Evolutionary conservation across 805 yeast species (phyloP), one percentile per base, ranked within the genome.

Genomic region (Sugiyamaella chiloensis): DNA sequence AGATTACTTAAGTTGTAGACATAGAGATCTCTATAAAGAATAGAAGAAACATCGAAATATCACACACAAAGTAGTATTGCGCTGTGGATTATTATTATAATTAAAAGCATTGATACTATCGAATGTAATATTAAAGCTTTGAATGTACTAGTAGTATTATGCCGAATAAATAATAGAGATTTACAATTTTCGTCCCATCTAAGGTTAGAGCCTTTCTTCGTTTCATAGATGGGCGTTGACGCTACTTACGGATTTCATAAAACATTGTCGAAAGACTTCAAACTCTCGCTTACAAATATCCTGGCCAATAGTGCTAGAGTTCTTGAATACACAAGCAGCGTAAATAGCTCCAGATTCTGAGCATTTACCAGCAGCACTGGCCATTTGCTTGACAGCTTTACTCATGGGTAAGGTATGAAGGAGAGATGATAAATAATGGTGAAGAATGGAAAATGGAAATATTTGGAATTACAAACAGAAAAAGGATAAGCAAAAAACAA

Each of bases 1-100:
- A 82, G 95, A 68, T 77, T 90, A 64, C 76, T 89, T 68, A 81
- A 74, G 66, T 66, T 89, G 20, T 53, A 57, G n/a, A n/a, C n/a
- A 42, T 24, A 40, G 42, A 16, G 6, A 34, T 16, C 37, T 12
- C 5, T 34, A 14, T 21, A 34, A 16, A 34, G 16, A 34, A 4
- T 16, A 40, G 12, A 7, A 23, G 24, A 12, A 8, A 6, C 24
- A 23, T 37, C 9, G n/a, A n/a, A n/a, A n/a, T n/a, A n/a, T n/a
- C n/a, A n/a, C n/a, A n/a, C n/a, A n/a, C n/a, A n/a, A n/a, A n/a
- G n/a, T n/a, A n/a, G 8, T 8, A 41, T 32, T 32, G 8, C 45
- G 23, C 27, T 32, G 8, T 32, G 26, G 8, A 17, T 19, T 8
- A 7, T 37, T 43, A 37, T 24, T 20, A 42, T 9, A 11, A 37